Evolutionary conservation across 2,329 filamentous ascomycete genomes (phyloP), one percentile per base, ranked within the genome.

Genomic region (Trichoderma koningii): DNA sequence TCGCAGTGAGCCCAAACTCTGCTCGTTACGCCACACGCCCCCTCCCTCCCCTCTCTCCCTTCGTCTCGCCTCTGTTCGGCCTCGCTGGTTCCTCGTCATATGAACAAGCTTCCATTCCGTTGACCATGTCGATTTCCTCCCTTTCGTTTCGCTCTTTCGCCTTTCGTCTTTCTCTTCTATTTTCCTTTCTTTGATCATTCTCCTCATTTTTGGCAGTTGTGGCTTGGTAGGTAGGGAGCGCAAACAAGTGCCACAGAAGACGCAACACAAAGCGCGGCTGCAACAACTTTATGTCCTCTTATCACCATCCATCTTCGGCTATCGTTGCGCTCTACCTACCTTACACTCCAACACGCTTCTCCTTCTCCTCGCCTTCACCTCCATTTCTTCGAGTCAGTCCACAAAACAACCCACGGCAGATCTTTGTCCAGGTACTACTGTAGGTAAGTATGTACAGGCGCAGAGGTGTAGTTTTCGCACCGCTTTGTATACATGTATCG

Each of bases 1-100:
- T 14, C 9, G 34, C 34, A 38, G 34, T 38, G 34, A 38, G 14
- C 34, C 3, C 14, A 12, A 38, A 38, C 34, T 38, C 34, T 38
- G 9, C 21, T 23, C 21, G 21, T 23, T 23, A 23, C 21, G 21
- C 21, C 21, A 14, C 34, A 23, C 57, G 51, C 57, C 47, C 57
- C 57, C 57, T 48, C 57, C 30, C 21, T 23, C 50, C 56, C 51
- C 57, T 38, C 26, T 42, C 56, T 30, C 28, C 26, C 50, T 21
- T 17, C 4, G 42, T 48, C 28, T 34, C 5, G n/a, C 17, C 17
- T 50, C 3, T 38, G 9, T 19, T 52, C 28, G 50, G 14, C 17
- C 17, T 52, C 50, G 50, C 30, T 52, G 28, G 50, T n/a, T 34
- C 34, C 26, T 30, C 26, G 28, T 34, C 34, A 38, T 38, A 38